phyloP scores from a whole-genome alignment of 306 rosid species.

The Gleditsia sinensis region DNA sequence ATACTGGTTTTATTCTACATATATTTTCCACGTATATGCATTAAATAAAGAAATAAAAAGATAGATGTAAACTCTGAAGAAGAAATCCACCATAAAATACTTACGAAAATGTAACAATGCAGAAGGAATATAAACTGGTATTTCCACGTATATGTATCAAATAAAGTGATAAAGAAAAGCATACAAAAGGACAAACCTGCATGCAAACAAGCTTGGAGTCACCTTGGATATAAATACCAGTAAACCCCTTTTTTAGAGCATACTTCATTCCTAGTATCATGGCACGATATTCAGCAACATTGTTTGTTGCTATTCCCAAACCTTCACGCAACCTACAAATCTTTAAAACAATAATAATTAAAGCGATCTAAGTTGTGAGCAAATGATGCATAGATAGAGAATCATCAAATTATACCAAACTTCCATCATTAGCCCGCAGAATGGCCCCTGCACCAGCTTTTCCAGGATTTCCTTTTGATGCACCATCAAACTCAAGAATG shows the following conservation, averaged over 20 bases:
- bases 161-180: not conserved
- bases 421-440: constrained; percentile 62
- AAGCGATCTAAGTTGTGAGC: constrained; percentile 10
- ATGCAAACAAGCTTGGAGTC: constrained; percentile 95
- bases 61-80: constrained; percentile 17
- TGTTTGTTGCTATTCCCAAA: constrained; percentile 70
- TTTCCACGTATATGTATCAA: not conserved
- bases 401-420: constrained; percentile 59
- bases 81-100: constrained; percentile 3
- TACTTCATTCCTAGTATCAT: constrained; percentile 80
- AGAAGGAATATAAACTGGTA: not conserved
- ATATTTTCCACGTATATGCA: not conserved
- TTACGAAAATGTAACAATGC: not conserved
- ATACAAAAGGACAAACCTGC: constrained; percentile 69
- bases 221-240: constrained; percentile 62
- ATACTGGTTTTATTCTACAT: not conserved
- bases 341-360: constrained; percentile 53
- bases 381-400: constrained; percentile 23
- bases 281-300: constrained; percentile 96
- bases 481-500: constrained; percentile 61
- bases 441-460: constrained; percentile 68
- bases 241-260: constrained; percentile 85
- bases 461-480: constrained; percentile 69
- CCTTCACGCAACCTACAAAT: constrained; percentile 89
- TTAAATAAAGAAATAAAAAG: constrained; percentile 18